phyloP scores from a whole-genome alignment of 805 yeast species.

The Candida ascalaphidarum region DNA sequence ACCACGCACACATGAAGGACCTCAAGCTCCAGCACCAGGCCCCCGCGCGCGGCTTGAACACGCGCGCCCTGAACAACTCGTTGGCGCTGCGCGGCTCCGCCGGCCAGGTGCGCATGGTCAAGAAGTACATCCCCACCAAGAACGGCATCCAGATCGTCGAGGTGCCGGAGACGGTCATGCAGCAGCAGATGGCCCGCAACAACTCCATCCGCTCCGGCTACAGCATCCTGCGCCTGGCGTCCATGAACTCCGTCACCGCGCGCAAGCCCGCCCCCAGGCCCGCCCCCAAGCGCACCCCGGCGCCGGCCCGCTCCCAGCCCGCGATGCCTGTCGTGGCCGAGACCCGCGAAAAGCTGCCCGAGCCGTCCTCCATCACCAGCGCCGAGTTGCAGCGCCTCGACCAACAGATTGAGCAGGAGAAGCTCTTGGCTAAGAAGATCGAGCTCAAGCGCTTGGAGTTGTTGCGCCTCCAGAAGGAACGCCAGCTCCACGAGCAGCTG shows the following conservation, averaged over 20 bases:
- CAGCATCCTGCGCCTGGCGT: slow-evolving; percentile 15
- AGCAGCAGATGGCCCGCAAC: slow-evolving; percentile 28
- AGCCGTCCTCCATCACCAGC: slow-evolving; percentile 5
- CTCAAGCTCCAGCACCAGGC: slow-evolving; percentile 12
- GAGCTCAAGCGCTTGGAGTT: slow-evolving; percentile 26
- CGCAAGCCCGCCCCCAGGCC: no score
- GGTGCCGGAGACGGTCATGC: slow-evolving; percentile 44
- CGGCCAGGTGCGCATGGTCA: slow-evolving; percentile 37
- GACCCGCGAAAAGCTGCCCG: slow-evolving; percentile 2
- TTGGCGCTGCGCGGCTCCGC: not conserved
- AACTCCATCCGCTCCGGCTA: slow-evolving; percentile 30
- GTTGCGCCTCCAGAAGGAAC: slow-evolving; percentile 19
- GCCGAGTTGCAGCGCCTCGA: no score
- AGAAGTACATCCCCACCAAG: slow-evolving; percentile 67
- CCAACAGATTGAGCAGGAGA: slow-evolving; percentile 30
- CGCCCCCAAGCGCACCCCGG: not conserved
- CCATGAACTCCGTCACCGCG: slow-evolving; percentile 5
- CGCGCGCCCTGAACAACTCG: no score
- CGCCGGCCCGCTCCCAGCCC: not conserved
- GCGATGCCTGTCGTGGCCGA: not conserved
- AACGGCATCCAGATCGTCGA: slow-evolving; percentile 63
- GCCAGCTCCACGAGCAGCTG: slow-evolving; percentile 12
- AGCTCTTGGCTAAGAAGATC: slow-evolving; percentile 19
- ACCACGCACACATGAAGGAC: slow-evolving; percentile 26
- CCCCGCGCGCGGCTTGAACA: not conserved